Evolutionary conservation across 148 eudicot genomes (phyloP).

Genomic region (Pharnaceum exiguum): DNA sequence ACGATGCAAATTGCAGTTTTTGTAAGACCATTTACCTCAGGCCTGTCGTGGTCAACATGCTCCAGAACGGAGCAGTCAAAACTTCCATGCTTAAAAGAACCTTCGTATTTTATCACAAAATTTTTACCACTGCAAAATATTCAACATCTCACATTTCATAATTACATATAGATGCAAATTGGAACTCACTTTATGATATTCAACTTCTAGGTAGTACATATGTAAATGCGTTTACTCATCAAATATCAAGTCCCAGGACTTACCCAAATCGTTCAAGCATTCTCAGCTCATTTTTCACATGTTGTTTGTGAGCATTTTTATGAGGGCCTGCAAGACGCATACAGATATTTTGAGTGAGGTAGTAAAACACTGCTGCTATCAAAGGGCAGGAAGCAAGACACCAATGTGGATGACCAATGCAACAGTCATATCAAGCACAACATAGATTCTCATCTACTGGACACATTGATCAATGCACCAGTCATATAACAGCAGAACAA

Average conservation of each 20-base stretch:
- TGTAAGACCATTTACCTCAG: slow-evolving; percentile 53
- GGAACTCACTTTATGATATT: neutral
- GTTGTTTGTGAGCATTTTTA: slow-evolving; percentile 62
- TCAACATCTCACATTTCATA: neutral
- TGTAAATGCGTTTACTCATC: too few relatives aligned
- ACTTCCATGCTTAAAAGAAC: slow-evolving; percentile 58
- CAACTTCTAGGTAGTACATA: slow-evolving; percentile 1
- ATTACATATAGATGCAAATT: neutral
- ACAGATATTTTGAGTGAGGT: slow-evolving; percentile 5
- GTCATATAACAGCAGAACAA: too few relatives aligned
- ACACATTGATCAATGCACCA: too few relatives aligned
- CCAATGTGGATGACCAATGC: neutral
- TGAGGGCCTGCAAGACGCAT: slow-evolving; percentile 72
- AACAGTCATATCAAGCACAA: too few relatives aligned
- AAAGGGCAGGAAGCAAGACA: neutral
- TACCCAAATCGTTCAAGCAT: slow-evolving; percentile 97
- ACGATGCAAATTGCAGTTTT: neutral
- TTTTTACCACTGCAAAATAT: slow-evolving; percentile 66
- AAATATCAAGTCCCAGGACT: neutral
- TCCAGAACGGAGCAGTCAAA: slow-evolving; percentile 84
- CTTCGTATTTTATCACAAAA: slow-evolving; percentile 69
- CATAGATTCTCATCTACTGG: too few relatives aligned
- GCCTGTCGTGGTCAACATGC: slow-evolving; percentile 88
- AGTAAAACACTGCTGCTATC: neutral
- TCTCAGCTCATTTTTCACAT: slow-evolving; percentile 77